phyloP scores from a whole-genome alignment of 805 yeast species.

The Candida xiaguanensis region DNA sequence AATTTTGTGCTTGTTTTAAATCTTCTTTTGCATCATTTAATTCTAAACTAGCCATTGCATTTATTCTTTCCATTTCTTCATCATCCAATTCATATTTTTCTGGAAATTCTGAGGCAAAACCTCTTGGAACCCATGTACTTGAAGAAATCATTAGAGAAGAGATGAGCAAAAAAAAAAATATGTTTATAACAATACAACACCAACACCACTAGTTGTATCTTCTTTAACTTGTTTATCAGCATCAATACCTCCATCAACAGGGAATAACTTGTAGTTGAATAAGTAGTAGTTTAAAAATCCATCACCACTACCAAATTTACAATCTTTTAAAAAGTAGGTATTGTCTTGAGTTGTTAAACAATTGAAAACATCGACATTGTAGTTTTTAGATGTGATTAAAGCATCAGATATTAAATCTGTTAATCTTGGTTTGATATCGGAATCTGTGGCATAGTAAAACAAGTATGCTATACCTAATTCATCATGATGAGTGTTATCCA shows the following conservation, averaged over 20 bases:
- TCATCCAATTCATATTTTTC: slow-evolving; percentile 84
- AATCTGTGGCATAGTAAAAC: slow-evolving; percentile 82
- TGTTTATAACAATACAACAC: slow-evolving; percentile 74
- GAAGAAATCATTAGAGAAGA: slow-evolving; percentile 71
- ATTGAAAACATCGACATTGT: slow-evolving; percentile 85
- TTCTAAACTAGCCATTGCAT: slow-evolving; percentile 78
- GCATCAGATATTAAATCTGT: slow-evolving; percentile 65
- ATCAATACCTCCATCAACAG: slow-evolving; percentile 77
- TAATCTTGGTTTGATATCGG: slow-evolving; percentile 59
- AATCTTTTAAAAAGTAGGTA: slow-evolving; percentile 70
- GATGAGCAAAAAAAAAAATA: slow-evolving; percentile 9
- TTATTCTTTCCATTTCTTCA: slow-evolving; percentile 87
- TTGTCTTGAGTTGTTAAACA: slow-evolving; percentile 92
- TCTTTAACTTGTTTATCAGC: slow-evolving; percentile 49
- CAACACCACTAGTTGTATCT: slow-evolving; percentile 72
- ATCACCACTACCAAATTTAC: slow-evolving; percentile 91
- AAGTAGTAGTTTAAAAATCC: slow-evolving; percentile 87
- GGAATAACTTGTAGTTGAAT: slow-evolving; percentile 84
- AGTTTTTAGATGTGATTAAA: slow-evolving; percentile 63
- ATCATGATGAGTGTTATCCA: slow-evolving; percentile 58
- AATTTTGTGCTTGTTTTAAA: slow-evolving; percentile 42
- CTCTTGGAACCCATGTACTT: slow-evolving; percentile 94
- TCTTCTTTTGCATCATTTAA: slow-evolving; percentile 72
- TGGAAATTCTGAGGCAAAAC: slow-evolving; percentile 90
- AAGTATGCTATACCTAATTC: slow-evolving; percentile 83